Evolutionary conservation across 1,139 yeast genomes (phyloP).

Genomic region (Hanseniaspora sp.): DNA sequence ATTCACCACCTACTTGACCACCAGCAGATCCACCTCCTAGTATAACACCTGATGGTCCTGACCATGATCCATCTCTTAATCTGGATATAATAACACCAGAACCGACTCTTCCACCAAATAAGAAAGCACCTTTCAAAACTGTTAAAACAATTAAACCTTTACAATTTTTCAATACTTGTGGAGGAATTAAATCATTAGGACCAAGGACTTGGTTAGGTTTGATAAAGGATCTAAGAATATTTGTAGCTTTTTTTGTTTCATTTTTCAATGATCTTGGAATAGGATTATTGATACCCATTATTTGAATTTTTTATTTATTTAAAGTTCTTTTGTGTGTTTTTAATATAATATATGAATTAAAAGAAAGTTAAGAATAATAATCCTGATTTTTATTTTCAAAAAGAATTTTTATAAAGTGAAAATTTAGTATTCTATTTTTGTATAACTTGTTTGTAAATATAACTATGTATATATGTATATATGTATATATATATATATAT

Average conservation of each 20-base stretch:
- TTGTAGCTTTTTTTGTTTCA: conserved; percentile 92
- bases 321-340: too few species aligned
- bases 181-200: conserved; percentile 83
- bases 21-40: conserved; percentile 99
- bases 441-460: too few species aligned
- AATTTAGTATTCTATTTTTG: too few species aligned
- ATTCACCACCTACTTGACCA: conserved; percentile 91
- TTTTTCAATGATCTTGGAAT: conserved; percentile 79
- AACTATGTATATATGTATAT: too few species aligned
- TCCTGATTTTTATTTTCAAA: too few species aligned
- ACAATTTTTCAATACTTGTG: conserved; percentile 75
- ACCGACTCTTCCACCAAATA: conserved; percentile 95
- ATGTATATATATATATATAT: too few species aligned
- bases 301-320: too few species aligned
- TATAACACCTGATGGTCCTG: conserved; percentile 93
- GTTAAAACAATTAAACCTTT: conserved; percentile 87
- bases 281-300: conserved; percentile 81
- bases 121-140: conserved; percentile 88
- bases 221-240: conserved; percentile 74
- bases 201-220: conserved; percentile 94
- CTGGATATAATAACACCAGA: conserved; percentile 93
- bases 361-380: neutral
- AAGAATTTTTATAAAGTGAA: too few species aligned
- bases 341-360: neutral
- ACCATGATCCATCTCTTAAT: conserved; percentile 90